Evolutionary conservation across 768 basidiomycete species (phyloP).

Genomic region (Tylopilus sp.): DNA sequence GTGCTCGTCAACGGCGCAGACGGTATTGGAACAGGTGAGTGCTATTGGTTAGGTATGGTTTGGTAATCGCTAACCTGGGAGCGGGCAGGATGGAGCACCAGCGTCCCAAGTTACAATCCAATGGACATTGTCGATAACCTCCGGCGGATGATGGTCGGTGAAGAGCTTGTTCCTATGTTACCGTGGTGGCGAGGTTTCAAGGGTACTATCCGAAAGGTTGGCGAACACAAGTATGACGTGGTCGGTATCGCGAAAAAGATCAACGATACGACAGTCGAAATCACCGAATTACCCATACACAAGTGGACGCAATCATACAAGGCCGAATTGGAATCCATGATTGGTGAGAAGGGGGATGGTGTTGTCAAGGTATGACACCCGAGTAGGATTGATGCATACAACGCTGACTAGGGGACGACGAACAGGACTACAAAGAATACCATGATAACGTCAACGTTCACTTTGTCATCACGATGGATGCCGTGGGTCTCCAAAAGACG

Average conservation of each 20-base stretch:
- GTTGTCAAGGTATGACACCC: conserved; percentile 62
- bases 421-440: conserved; percentile 94
- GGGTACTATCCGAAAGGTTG: conserved; percentile 76
- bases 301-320: conserved; percentile 95
- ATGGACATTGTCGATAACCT: conserved; percentile 86
- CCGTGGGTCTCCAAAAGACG: conserved; percentile 80
- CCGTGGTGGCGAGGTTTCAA: conserved; percentile 99
- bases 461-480: conserved; percentile 78
- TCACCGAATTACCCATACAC: conserved; percentile 93
- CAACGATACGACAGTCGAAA: conserved; percentile 87
- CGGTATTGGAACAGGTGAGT: conserved; percentile 92
- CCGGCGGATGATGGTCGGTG: conserved; percentile 78
- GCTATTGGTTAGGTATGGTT: not conserved
- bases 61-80: not conserved
- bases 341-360: conserved; percentile 80
- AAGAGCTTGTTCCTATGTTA: conserved; percentile 80
- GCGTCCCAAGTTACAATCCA: conserved; percentile 89
- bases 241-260: conserved; percentile 70
- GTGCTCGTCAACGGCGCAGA: conserved; percentile 92
- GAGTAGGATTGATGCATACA: not conserved
- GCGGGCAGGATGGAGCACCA: conserved; percentile 86
- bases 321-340: conserved; percentile 85
- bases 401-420: not conserved
- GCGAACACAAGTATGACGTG: conserved; percentile 85
- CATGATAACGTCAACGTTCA: conserved; percentile 91